Conservation (phyloP, 2,329 filamentous ascomycete species). For the Atkinsonella texensis region DNA sequence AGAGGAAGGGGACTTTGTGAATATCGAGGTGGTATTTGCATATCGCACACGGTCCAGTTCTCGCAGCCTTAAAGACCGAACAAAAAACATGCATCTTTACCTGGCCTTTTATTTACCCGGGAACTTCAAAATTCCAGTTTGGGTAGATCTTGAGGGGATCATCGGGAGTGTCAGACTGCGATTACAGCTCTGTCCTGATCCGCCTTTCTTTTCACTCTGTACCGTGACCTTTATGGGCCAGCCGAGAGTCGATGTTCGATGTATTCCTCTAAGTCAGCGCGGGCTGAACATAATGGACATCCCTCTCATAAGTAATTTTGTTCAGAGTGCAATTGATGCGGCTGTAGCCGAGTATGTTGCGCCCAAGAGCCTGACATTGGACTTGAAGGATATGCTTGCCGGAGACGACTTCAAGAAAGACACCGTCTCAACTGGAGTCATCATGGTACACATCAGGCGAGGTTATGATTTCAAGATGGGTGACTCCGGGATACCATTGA, state of each 20-base stretch:
- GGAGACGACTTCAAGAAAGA: conserved; percentile 74
- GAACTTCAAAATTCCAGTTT: conserved; percentile 47
- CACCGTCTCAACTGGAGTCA: conserved; percentile 49
- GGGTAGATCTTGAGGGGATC: conserved; percentile 63
- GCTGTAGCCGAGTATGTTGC: conserved; percentile 66
- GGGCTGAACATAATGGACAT: conserved; percentile 65
- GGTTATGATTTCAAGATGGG: conserved; percentile 62
- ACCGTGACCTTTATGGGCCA: conserved; percentile 66
- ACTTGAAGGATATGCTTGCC: conserved; percentile 65
- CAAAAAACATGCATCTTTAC: conserved; percentile 53
- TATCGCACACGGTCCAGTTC: conserved; percentile 53
- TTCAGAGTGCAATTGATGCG: conserved; percentile 62
- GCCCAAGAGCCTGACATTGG: conserved; percentile 60
- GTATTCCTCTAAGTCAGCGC: conserved; percentile 56
- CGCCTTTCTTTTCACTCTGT: conserved; percentile 64
- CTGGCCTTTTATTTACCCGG: conserved; percentile 57
- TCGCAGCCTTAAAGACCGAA: conserved; percentile 54
- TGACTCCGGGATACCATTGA: conserved; percentile 48
- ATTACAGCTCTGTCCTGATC: conserved; percentile 62
- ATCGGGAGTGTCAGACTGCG: conserved; percentile 59
- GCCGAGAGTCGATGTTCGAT: conserved; percentile 59
- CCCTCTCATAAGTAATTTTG: conserved; percentile 62
- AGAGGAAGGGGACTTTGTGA: conserved; percentile 68
- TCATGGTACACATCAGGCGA: conserved; percentile 53
- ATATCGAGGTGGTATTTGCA: conserved; percentile 62